These are phyloP conservation scores for Xylaria flabelliformis DNA, from an alignment of 495 filamentous ascomycete genomes.

Conservation along the genomic window DNA sequence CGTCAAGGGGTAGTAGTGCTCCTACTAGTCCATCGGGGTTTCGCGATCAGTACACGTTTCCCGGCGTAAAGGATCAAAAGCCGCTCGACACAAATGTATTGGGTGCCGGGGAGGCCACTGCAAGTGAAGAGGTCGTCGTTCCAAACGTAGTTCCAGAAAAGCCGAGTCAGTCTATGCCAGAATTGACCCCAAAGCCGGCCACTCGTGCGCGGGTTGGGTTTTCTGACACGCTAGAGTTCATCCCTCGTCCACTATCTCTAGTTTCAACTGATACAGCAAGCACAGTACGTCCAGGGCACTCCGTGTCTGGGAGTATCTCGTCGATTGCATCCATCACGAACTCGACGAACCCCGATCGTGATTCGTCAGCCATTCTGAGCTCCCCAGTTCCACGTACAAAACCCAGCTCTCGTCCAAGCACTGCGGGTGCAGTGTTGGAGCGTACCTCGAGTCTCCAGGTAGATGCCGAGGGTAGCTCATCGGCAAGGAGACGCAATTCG, in stretches of 20 bases:
- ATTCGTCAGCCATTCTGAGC: constrained; percentile 35
- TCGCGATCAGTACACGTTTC: constrained; percentile 46
- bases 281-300: constrained; percentile 67
- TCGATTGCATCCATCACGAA: constrained; percentile 62
- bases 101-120: constrained; percentile 7
- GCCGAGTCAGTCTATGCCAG: constrained; percentile 26
- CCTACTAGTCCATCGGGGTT: constrained; percentile 70
- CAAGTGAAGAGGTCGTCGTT: constrained; percentile 26
- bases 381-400: constrained; percentile 39
- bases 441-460: constrained; percentile 48
- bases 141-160: constrained; percentile 30
- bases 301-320: constrained; percentile 67
- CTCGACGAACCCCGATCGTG: constrained; percentile 45
- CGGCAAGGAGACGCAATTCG: constrained; percentile 55
- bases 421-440: constrained; percentile 59
- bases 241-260: constrained; percentile 73
- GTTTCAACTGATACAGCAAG: constrained; percentile 78
- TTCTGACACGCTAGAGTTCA: constrained; percentile 68
- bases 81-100: neutral
- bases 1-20: constrained; percentile 63
- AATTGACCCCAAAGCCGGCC: constrained; percentile 40
- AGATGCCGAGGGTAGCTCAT: constrained; percentile 37
- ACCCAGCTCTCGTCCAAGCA: constrained; percentile 55
- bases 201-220: constrained; percentile 63
- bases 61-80: constrained; percentile 33